Percentiles rank a stretch among this genome's conserved stretches.
Conservation (phyloP, 257 asterid species). For the Capsicum rhomboideum region DNA sequence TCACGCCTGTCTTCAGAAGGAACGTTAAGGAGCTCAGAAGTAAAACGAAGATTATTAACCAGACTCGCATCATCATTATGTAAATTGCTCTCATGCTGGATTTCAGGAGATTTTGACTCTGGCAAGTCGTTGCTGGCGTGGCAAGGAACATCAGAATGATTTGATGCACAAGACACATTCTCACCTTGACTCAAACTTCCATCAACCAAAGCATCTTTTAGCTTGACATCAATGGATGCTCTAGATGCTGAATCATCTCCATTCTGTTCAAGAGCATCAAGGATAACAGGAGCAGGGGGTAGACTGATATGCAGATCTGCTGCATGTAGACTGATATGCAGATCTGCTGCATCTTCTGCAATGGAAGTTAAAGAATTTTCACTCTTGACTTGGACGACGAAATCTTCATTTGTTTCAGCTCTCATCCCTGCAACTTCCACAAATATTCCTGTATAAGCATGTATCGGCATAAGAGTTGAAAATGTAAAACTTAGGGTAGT, state of each 20-base stretch:
- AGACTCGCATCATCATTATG: constrained; percentile 13
- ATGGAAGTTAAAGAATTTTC: background rate
- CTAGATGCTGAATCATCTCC: constrained; percentile 25
- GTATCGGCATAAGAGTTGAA: constrained; percentile 17
- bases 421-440: constrained; percentile 14
- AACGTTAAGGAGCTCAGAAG: background rate
- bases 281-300: constrained; percentile 15
- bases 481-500: constrained; percentile 21
- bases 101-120: constrained; percentile 12
- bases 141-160: constrained; percentile 16
- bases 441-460: constrained; percentile 23
- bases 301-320: constrained; percentile 18
- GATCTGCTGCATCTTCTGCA: constrained; percentile 19
- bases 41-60: constrained; percentile 12
- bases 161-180: constrained; percentile 7
- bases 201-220: constrained; percentile 18
- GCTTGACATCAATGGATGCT: constrained; percentile 22
- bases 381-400: constrained; percentile 4
- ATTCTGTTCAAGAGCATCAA: constrained; percentile 16
- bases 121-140: constrained; percentile 15
- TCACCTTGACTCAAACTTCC: constrained; percentile 10
- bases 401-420: constrained; percentile 18
- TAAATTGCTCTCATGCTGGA: constrained; percentile 17
- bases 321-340: constrained; percentile 17
- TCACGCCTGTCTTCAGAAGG: constrained; percentile 14